Base-by-base conservation (phyloP, 257 asterid species). In the Misopates orontium region DNA sequence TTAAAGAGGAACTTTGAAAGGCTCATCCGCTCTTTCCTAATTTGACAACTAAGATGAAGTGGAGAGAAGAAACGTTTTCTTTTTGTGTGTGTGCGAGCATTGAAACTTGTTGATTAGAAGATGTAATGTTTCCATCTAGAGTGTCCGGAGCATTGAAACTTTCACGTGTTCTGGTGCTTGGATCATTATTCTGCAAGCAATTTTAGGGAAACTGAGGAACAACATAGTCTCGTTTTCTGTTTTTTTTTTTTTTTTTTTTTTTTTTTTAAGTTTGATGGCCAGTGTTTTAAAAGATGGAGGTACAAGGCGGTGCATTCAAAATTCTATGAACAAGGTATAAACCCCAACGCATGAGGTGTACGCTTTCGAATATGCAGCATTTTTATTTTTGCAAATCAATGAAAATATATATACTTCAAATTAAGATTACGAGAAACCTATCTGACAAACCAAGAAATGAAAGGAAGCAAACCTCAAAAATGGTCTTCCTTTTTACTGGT, bases 91-190 rank as follows among this genome's bases (percentile, higher is more conserved):
- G 1, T 21, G 39, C 21, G 52, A 52, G 31, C 14, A 40, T 3
- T 52, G 15, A 36, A 20, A 36, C 58, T 44, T 41, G 14, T 70
- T 54, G 54, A 60, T n/a, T 51, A 28, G 48, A 28, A 19, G 67
- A 57, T 21, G 51, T 48, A 48, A 40, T 13, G 51, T 4, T 42
- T 48, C 41, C 22, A 17, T 66, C 48, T 28, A 51, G 52, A 28
- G 51, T 68, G 57, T 54, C 56, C 52, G 59, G 50, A 62, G 56
- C 31, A 66, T 31, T 19, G 52, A 18, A 53, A 49, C 51, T 21
- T 60, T 52, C 48, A 48, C 20, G 39, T 23, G 42, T 22, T 21
- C 28, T 69, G 7, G 66, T 31, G 31, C 16, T 49, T 12, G 31
- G 54, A 15, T 49, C 32, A 20, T 66, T 15, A 12, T 54, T 28